A percentile compares a stretch with the other conserved stretches of the same genome.
phyloP scores from a whole-genome alignment of 2,329 filamentous ascomycete genomes.

The Verticillium zaregamsianum region DNA sequence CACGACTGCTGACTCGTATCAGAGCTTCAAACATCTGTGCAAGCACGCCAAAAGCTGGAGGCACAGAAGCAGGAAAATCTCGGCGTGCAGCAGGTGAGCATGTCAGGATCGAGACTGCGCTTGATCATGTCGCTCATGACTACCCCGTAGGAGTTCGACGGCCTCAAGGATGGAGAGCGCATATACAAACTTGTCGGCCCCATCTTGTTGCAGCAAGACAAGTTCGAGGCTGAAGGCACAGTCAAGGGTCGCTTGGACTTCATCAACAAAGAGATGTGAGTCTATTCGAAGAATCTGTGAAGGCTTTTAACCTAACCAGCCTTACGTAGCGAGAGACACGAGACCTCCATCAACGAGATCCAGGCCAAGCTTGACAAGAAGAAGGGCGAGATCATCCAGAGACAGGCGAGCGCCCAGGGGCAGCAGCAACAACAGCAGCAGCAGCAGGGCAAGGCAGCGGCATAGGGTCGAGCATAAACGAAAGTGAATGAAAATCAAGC shows the following conservation, averaged over 20 bases:
- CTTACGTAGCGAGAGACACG: conserved; percentile 31
- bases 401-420: conserved; percentile 38
- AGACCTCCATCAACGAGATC: conserved; percentile 49
- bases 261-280: conserved; percentile 87
- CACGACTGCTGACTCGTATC: not conserved
- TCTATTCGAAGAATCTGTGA: not conserved
- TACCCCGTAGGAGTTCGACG: conserved; percentile 67
- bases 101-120: not conserved
- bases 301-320: not conserved
- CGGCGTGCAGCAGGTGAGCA: conserved; percentile 71
- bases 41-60: conserved; percentile 85
- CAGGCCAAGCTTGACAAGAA: conserved; percentile 56
- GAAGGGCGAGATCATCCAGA: conserved; percentile 55
- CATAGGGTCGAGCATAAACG: not conserved
- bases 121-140: not conserved
- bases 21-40: conserved; percentile 77
- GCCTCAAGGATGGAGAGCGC: conserved; percentile 73
- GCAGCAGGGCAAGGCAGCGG: conserved; percentile 23
- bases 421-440: conserved; percentile 31
- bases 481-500: not conserved
- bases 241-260: conserved; percentile 90
- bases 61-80: conserved; percentile 92
- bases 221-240: conserved; percentile 80
- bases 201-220: conserved; percentile 91
- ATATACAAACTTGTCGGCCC: conserved; percentile 97